phyloP scores from a whole-genome alignment of 1,284 basidiomycete species.

The Cryptococcus sp. region DNA sequence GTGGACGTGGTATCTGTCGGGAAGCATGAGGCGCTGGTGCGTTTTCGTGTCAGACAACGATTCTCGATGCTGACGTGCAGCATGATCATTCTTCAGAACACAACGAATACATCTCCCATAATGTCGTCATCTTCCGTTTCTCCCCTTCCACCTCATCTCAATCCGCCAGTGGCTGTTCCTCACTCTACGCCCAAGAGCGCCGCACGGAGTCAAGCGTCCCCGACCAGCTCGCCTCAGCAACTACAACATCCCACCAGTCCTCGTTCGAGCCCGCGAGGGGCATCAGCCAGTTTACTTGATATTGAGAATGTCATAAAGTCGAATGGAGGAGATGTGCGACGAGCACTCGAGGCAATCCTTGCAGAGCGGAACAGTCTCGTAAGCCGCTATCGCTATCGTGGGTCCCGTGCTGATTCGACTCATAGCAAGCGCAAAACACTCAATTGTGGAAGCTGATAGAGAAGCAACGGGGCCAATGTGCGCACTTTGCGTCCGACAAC shows the following conservation, averaged over 20 bases:
- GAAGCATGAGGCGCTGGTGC: too few relatives aligned
- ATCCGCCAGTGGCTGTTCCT: constrained; percentile 11
- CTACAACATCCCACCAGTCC: constrained; percentile 22
- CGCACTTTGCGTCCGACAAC: constrained; percentile 44
- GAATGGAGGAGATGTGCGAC: constrained; percentile 54
- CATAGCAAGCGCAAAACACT: constrained; percentile 69
- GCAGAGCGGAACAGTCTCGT: constrained; percentile 72
- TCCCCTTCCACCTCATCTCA: constrained; percentile 27
- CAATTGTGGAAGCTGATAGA: constrained; percentile 92
- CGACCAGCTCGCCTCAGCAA: constrained; percentile 24
- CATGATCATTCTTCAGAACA: background rate
- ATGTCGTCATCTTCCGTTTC: constrained; percentile 17
- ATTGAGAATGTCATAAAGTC: constrained; percentile 35
- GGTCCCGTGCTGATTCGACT: background rate
- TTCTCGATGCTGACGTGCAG: too few relatives aligned
- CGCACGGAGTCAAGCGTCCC: constrained; percentile 17
- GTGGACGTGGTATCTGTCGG: too few relatives aligned
- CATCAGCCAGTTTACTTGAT: constrained; percentile 30
- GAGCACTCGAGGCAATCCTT: constrained; percentile 71
- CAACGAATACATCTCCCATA: background rate
- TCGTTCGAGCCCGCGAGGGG: constrained; percentile 34
- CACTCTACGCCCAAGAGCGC: constrained; percentile 15
- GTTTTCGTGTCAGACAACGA: too few relatives aligned
- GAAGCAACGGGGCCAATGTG: constrained; percentile 62
- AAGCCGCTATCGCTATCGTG: constrained; percentile 3